phyloP scores from a whole-genome alignment of 257 asterid genomes.

The Capsicum chinense region DNA sequence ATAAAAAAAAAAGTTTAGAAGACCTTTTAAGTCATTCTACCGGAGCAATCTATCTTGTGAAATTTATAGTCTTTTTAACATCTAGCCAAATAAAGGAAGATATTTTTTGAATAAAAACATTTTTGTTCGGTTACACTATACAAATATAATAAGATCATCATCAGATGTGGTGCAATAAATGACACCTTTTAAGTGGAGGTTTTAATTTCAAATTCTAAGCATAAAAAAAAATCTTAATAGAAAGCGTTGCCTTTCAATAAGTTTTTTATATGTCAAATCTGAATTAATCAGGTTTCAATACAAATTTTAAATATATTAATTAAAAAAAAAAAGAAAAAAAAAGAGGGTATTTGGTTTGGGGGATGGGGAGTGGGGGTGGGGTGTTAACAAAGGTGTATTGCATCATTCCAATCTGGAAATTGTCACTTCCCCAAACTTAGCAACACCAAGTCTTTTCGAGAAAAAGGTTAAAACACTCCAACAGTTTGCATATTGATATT shows the following conservation, averaged over 20 bases:
- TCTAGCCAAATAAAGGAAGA: not conserved
- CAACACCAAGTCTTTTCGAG: not conserved
- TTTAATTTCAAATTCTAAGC: too few species aligned
- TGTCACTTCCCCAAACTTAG: not conserved
- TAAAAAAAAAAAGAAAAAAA: too few species aligned
- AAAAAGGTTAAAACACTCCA: not conserved
- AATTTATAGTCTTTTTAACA: not conserved
- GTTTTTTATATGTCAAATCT: accelerated
- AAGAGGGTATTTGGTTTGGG: too few species aligned
- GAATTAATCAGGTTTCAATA: not conserved
- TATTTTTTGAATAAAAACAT: not conserved
- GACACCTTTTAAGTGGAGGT: too few species aligned
- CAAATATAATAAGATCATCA: not conserved
- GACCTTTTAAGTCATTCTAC: too few species aligned
- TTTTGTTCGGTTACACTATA: not conserved
- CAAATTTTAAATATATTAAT: too few species aligned
- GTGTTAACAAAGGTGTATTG: not conserved
- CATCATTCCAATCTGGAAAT: not conserved
- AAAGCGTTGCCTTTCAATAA: accelerated
- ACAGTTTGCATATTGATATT: not conserved
- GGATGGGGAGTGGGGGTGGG: too few species aligned
- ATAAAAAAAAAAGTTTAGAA: too few species aligned
- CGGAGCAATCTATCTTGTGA: accelerated
- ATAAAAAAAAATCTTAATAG: not conserved
- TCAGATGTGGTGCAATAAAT: too few species aligned